Conservation (phyloP, 768 basidiomycete genomes). For the Rubroboletus pulcherrimus region DNA sequence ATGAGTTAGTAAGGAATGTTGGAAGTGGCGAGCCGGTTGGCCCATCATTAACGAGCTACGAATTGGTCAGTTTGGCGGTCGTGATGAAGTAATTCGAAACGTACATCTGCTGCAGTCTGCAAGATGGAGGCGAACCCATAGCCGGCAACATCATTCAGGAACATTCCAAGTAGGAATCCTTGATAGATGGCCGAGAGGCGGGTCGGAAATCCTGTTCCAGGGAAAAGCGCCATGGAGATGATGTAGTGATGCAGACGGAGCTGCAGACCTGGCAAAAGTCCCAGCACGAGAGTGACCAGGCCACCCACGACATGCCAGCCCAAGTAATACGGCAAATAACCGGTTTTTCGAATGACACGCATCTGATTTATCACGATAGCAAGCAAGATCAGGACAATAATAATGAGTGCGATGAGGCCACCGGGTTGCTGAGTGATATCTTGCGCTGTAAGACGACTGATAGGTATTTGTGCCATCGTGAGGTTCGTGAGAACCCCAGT, state of each 20-base stretch:
- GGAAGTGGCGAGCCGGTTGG: conserved; percentile 67
- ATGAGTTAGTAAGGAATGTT: conserved; percentile 70
- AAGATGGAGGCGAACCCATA: conserved; percentile 80
- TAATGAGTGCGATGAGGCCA: conserved; percentile 61
- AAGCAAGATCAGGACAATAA: conserved; percentile 61
- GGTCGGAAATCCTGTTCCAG: conserved; percentile 79
- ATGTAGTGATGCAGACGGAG: conserved; percentile 84
- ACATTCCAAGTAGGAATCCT: conserved; percentile 78
- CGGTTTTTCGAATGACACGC: conserved; percentile 79
- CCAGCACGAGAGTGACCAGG: conserved; percentile 60
- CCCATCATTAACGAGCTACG: conserved; percentile 70
- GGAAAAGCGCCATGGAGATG: conserved; percentile 67
- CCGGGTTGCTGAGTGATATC: conserved; percentile 66
- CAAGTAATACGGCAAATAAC: conserved; percentile 75
- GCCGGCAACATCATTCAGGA: conserved; percentile 73
- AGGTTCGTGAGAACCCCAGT: conserved; percentile 72
- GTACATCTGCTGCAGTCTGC: conserved; percentile 67
- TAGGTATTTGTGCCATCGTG: conserved; percentile 67
- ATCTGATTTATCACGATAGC: conserved; percentile 68
- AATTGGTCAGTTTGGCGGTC: not conserved
- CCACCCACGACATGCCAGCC: conserved; percentile 71
- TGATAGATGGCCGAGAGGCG: conserved; percentile 76
- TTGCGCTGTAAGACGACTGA: conserved; percentile 66
- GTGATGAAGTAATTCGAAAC: conserved; percentile 17
- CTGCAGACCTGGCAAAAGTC: conserved; percentile 62